Evolutionary conservation across 306 rosid genomes (phyloP).

Genomic region (Spatholobus suberectus): DNA sequence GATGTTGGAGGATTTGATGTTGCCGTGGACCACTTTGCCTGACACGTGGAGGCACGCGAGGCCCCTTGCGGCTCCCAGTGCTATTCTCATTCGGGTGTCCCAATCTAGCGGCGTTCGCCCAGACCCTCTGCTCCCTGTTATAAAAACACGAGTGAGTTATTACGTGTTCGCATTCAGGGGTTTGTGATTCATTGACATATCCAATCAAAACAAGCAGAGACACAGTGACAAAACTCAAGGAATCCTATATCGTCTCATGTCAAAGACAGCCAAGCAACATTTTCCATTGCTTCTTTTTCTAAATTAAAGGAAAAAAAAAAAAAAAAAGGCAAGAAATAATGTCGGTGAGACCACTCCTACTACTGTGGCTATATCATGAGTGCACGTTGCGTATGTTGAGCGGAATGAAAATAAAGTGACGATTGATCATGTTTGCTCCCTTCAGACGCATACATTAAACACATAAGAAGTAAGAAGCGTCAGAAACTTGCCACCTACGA

Average conservation of each 20-base stretch:
- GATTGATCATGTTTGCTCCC: conserved; percentile 26
- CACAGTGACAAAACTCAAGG: background rate
- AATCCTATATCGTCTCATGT: background rate
- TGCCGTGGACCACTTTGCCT: conserved; percentile 37
- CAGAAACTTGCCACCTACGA: background rate
- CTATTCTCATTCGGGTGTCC: conserved; percentile 76
- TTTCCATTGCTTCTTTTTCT: no score
- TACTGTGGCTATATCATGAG: conserved; percentile 14
- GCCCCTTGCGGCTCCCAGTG: conserved; percentile 65
- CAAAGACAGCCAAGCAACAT: no score
- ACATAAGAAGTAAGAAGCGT: background rate
- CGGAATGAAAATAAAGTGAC: background rate
- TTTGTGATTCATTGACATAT: background rate
- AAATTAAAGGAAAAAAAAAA: background rate
- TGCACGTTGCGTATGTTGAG: background rate
- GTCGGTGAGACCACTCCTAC: conserved; percentile 29
- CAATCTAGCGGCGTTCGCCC: conserved; percentile 79
- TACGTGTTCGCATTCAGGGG: no score
- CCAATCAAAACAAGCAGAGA: background rate
- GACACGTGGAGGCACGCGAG: conserved; percentile 68
- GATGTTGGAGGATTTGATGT: conserved; percentile 51
- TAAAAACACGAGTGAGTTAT: background rate
- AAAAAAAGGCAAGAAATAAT: conserved; percentile 1
- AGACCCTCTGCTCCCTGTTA: conserved; percentile 78
- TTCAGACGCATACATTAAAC: background rate